Conservation (phyloP, 2,329 filamentous ascomycete genomes). For the Endothia cerciana region DNA sequence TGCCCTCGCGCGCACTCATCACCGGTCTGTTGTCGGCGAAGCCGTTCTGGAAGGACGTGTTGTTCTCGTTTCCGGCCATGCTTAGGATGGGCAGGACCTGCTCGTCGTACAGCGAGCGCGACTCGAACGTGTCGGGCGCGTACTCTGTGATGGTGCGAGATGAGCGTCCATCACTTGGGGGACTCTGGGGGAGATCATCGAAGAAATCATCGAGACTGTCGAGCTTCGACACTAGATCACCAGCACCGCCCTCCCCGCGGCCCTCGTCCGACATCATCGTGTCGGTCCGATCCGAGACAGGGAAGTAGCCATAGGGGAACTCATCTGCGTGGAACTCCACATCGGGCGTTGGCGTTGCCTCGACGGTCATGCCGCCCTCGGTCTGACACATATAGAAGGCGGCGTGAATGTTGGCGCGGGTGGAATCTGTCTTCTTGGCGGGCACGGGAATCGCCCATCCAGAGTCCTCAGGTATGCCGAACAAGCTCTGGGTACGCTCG, state of each 20-base stretch:
- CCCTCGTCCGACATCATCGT: slow-evolving; percentile 92
- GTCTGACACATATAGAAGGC: slow-evolving; percentile 93
- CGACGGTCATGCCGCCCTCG: slow-evolving; percentile 59
- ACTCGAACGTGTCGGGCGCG: slow-evolving; percentile 68
- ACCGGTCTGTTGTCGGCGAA: slow-evolving; percentile 75
- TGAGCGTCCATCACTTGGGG: slow-evolving; percentile 65
- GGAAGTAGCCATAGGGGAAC: slow-evolving; percentile 80
- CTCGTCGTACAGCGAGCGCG: slow-evolving; percentile 86
- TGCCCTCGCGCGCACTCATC: slow-evolving; percentile 59
- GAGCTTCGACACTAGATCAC: slow-evolving; percentile 79
- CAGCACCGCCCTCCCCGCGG: slow-evolving; percentile 72
- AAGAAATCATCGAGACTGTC: slow-evolving; percentile 84
- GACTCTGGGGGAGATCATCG: slow-evolving; percentile 65
- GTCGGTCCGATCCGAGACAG: slow-evolving; percentile 72
- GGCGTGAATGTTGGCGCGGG: slow-evolving; percentile 89
- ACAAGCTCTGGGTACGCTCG: slow-evolving; percentile 89
- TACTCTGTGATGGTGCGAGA: slow-evolving; percentile 68
- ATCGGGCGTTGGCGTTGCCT: slow-evolving; percentile 75
- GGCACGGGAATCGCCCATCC: slow-evolving; percentile 97
- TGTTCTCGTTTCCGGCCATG: slow-evolving; percentile 70
- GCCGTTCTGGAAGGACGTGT: slow-evolving; percentile 82
- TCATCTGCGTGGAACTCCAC: slow-evolving; percentile 94
- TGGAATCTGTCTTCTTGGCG: slow-evolving; percentile 83
- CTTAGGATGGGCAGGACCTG: slow-evolving; percentile 89
- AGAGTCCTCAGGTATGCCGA: slow-evolving; percentile 93